Base-by-base conservation (phyloP, 768 basidiomycete genomes). In the Epithele typhae region DNA sequence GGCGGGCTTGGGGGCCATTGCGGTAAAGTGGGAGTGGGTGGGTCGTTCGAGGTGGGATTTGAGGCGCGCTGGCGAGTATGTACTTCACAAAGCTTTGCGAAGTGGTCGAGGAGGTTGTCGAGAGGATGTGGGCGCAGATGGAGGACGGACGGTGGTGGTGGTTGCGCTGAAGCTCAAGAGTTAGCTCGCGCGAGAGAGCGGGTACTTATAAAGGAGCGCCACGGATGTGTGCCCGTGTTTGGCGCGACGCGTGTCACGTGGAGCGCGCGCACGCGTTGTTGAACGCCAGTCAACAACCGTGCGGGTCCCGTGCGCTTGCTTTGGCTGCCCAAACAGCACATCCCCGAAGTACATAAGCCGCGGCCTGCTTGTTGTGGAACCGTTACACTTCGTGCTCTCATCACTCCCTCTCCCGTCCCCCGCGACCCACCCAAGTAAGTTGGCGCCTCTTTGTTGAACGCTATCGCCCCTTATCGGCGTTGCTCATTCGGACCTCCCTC, bases 1-100 rank as follows among this genome's bases (percentile, higher is more conserved):
- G 59, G 85, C 79, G 61, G 84, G 84, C 78, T 87, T 82, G 57
- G 78, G 81, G 51, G 71, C 77, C 81, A 86, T 82, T 68, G 56
- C 25, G 35, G 25, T 21, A 33, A 43, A 55, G 84, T 81, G 62
- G 32, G 30, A 22, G 81, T 84, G 53, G 82, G 84, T 57, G 79
- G 73, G 57, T 77, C 32, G 35, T 36, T 77, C 74, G 80, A 74
- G 53, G 71, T 75, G 50, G 69, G 72, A 18, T 2, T 41, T 34
- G 27, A 14, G 30, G 25, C 8, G 24, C 33, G 10, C 32, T 33
- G 39, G 40, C 32, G 25, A 18, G 36, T 27, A 32, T 23, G 32
- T 34, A 30, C 35, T 33, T 10, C 40, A 37, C 42, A 39, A 22
- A 17, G 30, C n/a, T 25, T 34, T 17, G 23, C 18, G 40, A 39